These are phyloP conservation scores for Nitzschia inconspicua DNA, from an alignment of 108 stramenopile genomes.

Conservation along the genomic window DNA sequence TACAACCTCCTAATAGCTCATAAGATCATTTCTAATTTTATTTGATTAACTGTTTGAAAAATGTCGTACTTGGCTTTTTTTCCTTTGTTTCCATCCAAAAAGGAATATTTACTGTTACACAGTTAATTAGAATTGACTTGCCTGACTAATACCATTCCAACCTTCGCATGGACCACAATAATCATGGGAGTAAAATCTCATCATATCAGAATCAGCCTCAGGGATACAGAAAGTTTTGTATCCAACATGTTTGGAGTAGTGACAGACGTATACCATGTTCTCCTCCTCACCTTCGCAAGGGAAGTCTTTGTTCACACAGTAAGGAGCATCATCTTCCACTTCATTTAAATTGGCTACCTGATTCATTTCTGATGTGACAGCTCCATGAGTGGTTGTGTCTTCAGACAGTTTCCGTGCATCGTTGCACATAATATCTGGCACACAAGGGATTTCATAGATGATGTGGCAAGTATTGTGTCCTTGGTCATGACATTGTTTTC, in stretches of 20 bases:
- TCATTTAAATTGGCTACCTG: slow-evolving; percentile 1
- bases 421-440: slow-evolving; percentile 2
- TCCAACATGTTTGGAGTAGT: slow-evolving; percentile 32
- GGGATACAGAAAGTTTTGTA: slow-evolving; percentile 50
- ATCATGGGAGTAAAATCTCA: slow-evolving; percentile 26
- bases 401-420: neutral
- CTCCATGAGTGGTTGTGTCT: neutral
- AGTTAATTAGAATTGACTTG: neutral
- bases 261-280: slow-evolving; percentile 46
- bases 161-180: slow-evolving; percentile 48
- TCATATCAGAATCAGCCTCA: slow-evolving; percentile 41
- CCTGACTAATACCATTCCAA: slow-evolving; percentile 10
- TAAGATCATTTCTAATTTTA: too few species aligned
- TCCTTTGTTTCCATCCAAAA: too few species aligned
- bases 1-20: too few species aligned
- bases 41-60: too few species aligned
- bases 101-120: too few species aligned
- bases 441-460: neutral
- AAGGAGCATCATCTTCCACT: slow-evolving; percentile 22
- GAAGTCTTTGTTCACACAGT: slow-evolving; percentile 34
- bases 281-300: slow-evolving; percentile 40
- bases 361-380: neutral
- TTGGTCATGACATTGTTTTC: neutral
- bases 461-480: neutral
- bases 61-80: too few species aligned